A percentile compares a stretch with the other conserved stretches of the same genome.
Evolutionary conservation across 768 basidiomycete genomes (phyloP).

Genomic region (Plicaturopsis crispa): DNA sequence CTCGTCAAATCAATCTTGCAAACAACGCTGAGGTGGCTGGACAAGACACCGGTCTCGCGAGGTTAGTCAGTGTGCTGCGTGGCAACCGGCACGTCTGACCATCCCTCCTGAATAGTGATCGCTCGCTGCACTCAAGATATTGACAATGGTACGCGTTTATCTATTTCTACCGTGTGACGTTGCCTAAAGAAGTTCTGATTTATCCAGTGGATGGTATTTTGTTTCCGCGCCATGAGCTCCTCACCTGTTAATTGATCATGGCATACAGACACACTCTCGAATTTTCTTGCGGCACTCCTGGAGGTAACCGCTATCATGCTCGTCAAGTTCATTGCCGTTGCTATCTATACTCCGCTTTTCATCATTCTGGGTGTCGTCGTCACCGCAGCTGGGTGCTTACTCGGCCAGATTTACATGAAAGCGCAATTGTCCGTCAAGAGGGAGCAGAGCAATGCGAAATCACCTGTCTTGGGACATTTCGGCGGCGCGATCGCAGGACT

Average conservation of each 20-base stretch:
- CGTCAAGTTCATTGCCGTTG: constrained; percentile 30
- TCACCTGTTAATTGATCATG: too few species aligned
- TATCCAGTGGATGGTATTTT: constrained; percentile 13
- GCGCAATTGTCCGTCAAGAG: constrained; percentile 42
- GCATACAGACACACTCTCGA: too few species aligned
- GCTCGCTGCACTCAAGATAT: constrained; percentile 43
- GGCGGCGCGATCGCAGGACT: constrained; percentile 54
- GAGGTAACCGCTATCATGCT: constrained; percentile 2
- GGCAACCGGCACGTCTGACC: too few species aligned
- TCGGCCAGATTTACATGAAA: constrained; percentile 35
- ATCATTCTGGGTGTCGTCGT: constrained; percentile 27
- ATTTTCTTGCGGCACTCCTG: constrained; percentile 4
- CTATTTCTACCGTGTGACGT: too few species aligned
- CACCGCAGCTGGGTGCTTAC: constrained; percentile 26
- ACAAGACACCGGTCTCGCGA: constrained; percentile 41
- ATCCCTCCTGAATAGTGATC: too few species aligned
- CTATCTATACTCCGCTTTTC: too few species aligned
- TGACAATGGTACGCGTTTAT: too few species aligned
- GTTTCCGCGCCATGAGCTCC: neutral
- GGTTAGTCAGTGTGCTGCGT: too few species aligned
- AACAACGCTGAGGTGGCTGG: constrained; percentile 41
- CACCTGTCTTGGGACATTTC: constrained; percentile 28
- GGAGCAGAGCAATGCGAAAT: constrained; percentile 36
- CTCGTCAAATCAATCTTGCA: constrained; percentile 28
- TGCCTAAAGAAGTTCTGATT: too few species aligned